Percentiles rank a stretch among this genome's conserved stretches.
phyloP scores from a whole-genome alignment of 2,329 filamentous ascomycete genomes.

The Claviceps maximensis region DNA sequence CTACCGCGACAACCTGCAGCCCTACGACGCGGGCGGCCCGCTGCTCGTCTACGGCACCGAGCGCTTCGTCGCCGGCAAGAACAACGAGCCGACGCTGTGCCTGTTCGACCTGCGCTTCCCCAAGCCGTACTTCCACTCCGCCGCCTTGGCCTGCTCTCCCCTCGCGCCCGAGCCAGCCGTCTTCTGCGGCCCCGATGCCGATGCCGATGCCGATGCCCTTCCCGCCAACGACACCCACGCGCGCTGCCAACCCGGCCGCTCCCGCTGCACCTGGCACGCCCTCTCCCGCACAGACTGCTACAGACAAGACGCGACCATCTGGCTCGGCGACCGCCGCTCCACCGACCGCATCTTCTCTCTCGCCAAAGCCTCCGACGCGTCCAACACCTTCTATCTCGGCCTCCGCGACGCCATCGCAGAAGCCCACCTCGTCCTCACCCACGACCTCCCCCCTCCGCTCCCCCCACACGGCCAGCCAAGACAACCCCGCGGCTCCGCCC shows the following conservation, averaged over 20 bases:
- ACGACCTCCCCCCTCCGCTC: slow-evolving; percentile 14
- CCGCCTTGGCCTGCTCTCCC: slow-evolving; percentile 31
- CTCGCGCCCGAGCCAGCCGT: background rate
- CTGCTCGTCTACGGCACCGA: slow-evolving; percentile 37
- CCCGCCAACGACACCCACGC: background rate
- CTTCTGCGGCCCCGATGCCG: background rate
- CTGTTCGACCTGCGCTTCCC: slow-evolving; percentile 42
- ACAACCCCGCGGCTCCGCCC: slow-evolving; percentile 5
- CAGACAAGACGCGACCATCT: slow-evolving; percentile 35
- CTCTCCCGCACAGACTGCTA: slow-evolving; percentile 29
- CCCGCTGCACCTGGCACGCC: slow-evolving; percentile 35
- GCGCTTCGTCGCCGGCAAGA: slow-evolving; percentile 37
- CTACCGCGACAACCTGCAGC: slow-evolving; percentile 40
- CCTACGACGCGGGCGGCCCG: slow-evolving; percentile 30
- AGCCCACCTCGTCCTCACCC: slow-evolving; percentile 18
- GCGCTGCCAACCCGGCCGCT: slow-evolving; percentile 22
- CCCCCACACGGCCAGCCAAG: no score
- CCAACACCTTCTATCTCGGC: slow-evolving; percentile 36
- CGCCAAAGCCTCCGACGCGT: slow-evolving; percentile 31
- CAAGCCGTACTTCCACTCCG: slow-evolving; percentile 34
- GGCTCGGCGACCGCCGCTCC: slow-evolving; percentile 21
- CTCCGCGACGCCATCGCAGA: slow-evolving; percentile 35
- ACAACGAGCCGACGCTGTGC: slow-evolving; percentile 28
- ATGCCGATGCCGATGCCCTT: no score
- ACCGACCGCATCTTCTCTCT: slow-evolving; percentile 31